phyloP scores from a whole-genome alignment of 1,284 basidiomycete genomes.

The Fomitopsis pinicola region DNA sequence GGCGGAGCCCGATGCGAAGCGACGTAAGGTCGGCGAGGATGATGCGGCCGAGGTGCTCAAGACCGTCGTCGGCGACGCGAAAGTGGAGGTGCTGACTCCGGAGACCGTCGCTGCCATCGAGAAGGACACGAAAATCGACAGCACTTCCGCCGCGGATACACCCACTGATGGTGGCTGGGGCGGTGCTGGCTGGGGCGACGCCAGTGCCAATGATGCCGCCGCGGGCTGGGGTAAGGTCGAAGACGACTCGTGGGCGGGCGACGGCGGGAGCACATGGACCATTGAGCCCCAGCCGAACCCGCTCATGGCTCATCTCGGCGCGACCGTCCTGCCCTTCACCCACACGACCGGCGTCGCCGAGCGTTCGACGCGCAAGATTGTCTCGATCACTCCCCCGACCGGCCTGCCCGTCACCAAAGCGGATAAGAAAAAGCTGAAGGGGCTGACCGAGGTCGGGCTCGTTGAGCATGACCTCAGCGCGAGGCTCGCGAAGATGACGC shows the following conservation, averaged over 20 bases:
- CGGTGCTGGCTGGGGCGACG: background rate
- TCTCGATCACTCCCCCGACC: slow-evolving; percentile 23
- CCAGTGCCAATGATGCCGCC: slow-evolving; percentile 5
- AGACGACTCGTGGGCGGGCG: background rate
- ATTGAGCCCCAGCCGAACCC: slow-evolving; percentile 18
- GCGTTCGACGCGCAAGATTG: slow-evolving; percentile 45
- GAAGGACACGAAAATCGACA: slow-evolving; percentile 12
- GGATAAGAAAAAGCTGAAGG: slow-evolving; percentile 13
- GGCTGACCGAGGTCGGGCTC: slow-evolving; percentile 23
- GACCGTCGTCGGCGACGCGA: slow-evolving; percentile 9
- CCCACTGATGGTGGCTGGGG: slow-evolving; percentile 7
- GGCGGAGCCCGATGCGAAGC: slow-evolving; percentile 21
- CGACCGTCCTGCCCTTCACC: slow-evolving; percentile 38
- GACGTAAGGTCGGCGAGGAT: slow-evolving; percentile 17
- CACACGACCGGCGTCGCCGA: slow-evolving; percentile 51
- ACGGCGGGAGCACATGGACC: slow-evolving; percentile 16
- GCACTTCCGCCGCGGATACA: slow-evolving; percentile 9
- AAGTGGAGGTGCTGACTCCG: slow-evolving; percentile 19
- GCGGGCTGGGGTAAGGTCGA: slow-evolving; percentile 7
- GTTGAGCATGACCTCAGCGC: slow-evolving; percentile 49
- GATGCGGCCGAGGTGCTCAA: slow-evolving; percentile 9
- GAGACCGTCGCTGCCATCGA: slow-evolving; percentile 15
- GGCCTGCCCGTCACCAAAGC: slow-evolving; percentile 1
- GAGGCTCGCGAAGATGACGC: slow-evolving; percentile 43
- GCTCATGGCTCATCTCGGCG: slow-evolving; percentile 40